Evolutionary conservation across 2,329 filamentous ascomycete species (phyloP).

Genomic region (Trichophyton rubrum): DNA sequence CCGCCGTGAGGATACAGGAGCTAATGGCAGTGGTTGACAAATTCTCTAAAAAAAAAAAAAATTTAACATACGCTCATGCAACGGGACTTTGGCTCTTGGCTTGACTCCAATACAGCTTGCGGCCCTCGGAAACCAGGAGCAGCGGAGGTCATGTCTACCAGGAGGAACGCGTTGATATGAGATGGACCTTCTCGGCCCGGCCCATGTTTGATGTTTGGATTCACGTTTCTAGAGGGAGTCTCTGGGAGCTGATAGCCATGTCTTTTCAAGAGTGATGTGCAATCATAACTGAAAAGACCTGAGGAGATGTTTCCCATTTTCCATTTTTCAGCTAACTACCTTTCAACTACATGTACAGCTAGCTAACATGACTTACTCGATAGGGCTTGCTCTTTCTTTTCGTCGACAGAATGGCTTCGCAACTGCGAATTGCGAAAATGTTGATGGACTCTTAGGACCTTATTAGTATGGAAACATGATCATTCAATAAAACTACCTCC

Average conservation of each 20-base stretch:
- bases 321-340: no score
- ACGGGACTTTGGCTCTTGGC: background rate
- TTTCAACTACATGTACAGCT: no score
- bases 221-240: background rate
- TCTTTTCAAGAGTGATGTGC: slow-evolving; percentile 25
- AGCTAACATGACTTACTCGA: background rate
- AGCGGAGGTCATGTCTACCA: background rate
- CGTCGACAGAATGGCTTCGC: background rate
- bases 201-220: background rate
- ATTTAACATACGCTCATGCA: background rate
- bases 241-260: background rate
- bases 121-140: background rate
- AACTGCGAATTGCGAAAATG: background rate
- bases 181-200: background rate
- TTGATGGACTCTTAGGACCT: background rate
- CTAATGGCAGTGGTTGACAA: slow-evolving; percentile 34
- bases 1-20: slow-evolving; percentile 31
- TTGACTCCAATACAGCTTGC: background rate
- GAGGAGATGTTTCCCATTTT: slow-evolving; percentile 22
- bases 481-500: background rate
- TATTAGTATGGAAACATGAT: background rate
- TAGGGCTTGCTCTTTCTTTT: background rate
- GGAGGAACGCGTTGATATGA: background rate
- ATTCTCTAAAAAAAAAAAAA: background rate
- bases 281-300: slow-evolving; percentile 35